These are phyloP conservation scores for Nicotiana obtusifolia DNA, from an alignment of 257 asterid species.

Conservation along the genomic window DNA sequence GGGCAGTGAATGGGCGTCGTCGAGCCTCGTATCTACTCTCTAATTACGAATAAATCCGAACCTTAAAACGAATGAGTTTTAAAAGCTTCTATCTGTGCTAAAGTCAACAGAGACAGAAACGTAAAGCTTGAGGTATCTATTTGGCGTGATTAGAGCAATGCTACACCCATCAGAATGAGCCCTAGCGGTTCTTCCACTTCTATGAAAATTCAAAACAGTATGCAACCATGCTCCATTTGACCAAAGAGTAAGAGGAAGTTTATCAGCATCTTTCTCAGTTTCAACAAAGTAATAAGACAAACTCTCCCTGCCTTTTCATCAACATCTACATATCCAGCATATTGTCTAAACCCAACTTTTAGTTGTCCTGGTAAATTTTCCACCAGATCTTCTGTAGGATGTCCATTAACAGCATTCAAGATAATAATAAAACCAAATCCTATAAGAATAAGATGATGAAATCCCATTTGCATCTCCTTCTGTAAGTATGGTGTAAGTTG, in stretches of 20 bases:
- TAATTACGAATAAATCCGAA: too few relatives aligned
- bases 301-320: constrained; percentile 29
- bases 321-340: constrained; percentile 30
- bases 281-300: constrained; percentile 39
- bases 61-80: too few relatives aligned
- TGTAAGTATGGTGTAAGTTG: neutral
- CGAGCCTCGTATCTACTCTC: too few relatives aligned
- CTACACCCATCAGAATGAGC: too few relatives aligned
- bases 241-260: constrained; percentile 35
- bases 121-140: too few relatives aligned
- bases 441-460: neutral
- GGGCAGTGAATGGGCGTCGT: too few relatives aligned
- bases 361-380: constrained; percentile 31
- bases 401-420: constrained; percentile 11
- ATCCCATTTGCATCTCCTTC: neutral
- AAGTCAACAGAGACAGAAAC: too few relatives aligned
- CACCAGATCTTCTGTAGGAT: constrained; percentile 20
- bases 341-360: constrained; percentile 27
- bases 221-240: constrained; percentile 41
- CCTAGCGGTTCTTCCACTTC: too few relatives aligned
- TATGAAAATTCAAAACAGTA: too few relatives aligned
- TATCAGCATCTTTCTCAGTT: constrained; percentile 26
- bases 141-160: too few relatives aligned
- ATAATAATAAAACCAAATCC: constrained; percentile 8
- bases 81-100: too few relatives aligned